Percentiles rank a stretch among this genome's conserved stretches.
Evolutionary conservation across 2,329 filamentous ascomycete species (phyloP).

Genomic region (Ascocoryne sarcoides): DNA sequence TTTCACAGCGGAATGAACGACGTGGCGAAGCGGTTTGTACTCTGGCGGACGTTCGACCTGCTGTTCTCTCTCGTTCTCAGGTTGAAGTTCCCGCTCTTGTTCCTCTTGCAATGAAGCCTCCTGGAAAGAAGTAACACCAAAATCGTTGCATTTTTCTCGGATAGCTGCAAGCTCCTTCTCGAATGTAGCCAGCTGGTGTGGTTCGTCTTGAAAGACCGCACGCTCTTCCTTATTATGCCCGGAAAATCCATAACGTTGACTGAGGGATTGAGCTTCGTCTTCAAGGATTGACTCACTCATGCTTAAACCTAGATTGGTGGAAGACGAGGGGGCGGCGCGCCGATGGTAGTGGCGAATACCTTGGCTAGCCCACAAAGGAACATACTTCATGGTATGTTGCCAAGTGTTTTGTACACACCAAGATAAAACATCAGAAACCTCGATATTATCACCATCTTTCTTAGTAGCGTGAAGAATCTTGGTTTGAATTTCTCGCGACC

Average conservation of each 20-base stretch:
- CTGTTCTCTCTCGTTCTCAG: conserved; percentile 53
- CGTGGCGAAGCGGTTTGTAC: conserved; percentile 33
- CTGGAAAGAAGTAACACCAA: conserved; percentile 26
- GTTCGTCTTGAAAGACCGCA: background rate
- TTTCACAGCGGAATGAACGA: conserved; percentile 35
- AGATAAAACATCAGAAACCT: conserved; percentile 44
- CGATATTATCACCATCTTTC: conserved; percentile 29
- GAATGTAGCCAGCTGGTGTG: background rate
- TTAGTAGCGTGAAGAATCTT: conserved; percentile 35
- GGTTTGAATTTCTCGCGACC: conserved; percentile 48
- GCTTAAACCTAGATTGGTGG: background rate
- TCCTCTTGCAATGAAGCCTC: conserved; percentile 47
- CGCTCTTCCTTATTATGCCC: background rate
- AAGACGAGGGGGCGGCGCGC: background rate
- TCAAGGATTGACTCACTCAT: conserved; percentile 33
- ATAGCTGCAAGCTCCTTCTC: conserved; percentile 18
- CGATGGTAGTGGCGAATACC: conserved; percentile 40
- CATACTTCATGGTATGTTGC: conserved; percentile 36
- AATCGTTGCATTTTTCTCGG: conserved; percentile 29
- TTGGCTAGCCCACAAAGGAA: conserved; percentile 53
- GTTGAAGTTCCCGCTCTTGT: conserved; percentile 59
- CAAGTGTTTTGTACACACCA: conserved; percentile 54
- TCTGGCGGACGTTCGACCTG: conserved; percentile 41
- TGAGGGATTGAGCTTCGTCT: conserved; percentile 42
- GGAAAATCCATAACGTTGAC: conserved; percentile 39